Base-by-base conservation (phyloP, 1,284 basidiomycete species). In the Cutaneotrichosporon cavernicola region DNA sequence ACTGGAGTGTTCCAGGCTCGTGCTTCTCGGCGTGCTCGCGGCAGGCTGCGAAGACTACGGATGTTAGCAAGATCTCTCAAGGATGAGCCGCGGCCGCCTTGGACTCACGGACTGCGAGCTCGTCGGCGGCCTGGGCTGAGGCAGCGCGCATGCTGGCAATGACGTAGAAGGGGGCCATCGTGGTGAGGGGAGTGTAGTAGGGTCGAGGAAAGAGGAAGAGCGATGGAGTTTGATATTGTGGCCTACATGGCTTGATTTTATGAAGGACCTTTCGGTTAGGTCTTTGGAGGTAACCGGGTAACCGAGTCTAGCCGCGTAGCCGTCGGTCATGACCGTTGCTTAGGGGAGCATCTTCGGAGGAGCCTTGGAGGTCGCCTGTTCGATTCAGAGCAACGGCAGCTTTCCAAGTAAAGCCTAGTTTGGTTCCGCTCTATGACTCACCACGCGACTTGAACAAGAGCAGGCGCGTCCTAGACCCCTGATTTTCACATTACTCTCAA, bases 1-100 rank as follows among this genome's bases (percentile, higher is more conserved):
- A 65, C 31, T 57, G 38, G 5, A 52, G 51, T 16, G 52, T 57
- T 13, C 64, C 64, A 18, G 64, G 64, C 61, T 65, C 64, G 52
- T 56, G 32, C 58, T 65, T 56, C 34, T 36, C 34, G 22, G 55
- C 55, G 36, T 56, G 55, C 55, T 56, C 55, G 21, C 55, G 55
- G 34, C 34, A 36, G 7, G 55, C 55, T 2, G 55, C 22, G 14
- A 56, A 56, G 5, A 56, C 55, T 56, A 16, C 4, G 7, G 40
- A 43, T 13, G 55, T 56, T 9, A 56, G 36, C 38, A 8, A 21
- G n/a, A 4, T 4, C 3, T 40, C 34, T 11, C 21, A 13, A 18
- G 11, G 5, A 13, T 9, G 16, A 9, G 5, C 14, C 1, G 40
- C 40, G 14, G 16, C 40, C 11, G 40, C 16, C 16, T 43, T 13